Conservation (phyloP, 2,329 filamentous ascomycete species). For the Beauveria sp. region DNA sequence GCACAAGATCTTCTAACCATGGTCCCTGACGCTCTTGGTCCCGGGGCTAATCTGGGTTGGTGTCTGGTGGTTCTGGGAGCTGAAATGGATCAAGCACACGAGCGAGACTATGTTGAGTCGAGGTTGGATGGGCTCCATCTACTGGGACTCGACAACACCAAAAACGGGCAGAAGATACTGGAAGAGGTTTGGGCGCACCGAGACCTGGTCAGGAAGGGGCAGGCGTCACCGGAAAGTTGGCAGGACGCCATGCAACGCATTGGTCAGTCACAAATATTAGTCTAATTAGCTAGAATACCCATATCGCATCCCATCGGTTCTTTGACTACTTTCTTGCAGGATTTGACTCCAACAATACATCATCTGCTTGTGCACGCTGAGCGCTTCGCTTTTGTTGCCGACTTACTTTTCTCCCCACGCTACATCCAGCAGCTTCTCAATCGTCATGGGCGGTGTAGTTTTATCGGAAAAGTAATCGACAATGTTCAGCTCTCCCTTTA, state of each 20-base stretch:
- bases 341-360: background rate
- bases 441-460: background rate
- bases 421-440: background rate
- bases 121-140: background rate
- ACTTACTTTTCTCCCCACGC: background rate
- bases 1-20: background rate
- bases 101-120: background rate
- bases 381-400: background rate
- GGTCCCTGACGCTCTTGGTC: background rate
- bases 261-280: background rate
- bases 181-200: background rate
- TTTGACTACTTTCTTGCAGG: background rate
- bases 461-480: conserved; percentile 16
- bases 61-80: background rate
- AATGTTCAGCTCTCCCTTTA: conserved; percentile 16
- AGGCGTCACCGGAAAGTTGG: background rate
- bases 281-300: background rate
- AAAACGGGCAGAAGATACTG: background rate
- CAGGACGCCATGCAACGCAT: background rate
- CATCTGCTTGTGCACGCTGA: background rate
- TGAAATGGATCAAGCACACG: background rate
- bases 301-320: background rate
- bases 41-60: background rate
- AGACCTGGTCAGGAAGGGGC: background rate
- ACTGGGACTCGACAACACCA: background rate